Evolutionary conservation across 1,284 basidiomycete species (phyloP), one percentile per base, ranked within the genome.

Genomic region (Irpex sp.): DNA sequence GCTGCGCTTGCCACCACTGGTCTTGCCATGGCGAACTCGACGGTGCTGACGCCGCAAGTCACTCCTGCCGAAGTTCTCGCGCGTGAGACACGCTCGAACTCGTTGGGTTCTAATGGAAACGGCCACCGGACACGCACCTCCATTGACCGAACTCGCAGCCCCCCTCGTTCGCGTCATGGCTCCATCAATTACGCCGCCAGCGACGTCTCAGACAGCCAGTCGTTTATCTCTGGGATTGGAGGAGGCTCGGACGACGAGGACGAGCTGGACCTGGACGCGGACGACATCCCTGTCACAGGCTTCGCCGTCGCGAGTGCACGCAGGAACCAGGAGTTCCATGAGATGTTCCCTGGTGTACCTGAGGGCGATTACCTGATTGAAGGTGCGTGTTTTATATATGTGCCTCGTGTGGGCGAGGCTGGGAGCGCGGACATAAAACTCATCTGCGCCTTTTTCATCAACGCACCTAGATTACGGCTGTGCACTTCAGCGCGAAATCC

Each of bases 341-440:
- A 93, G 62, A 77, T 98, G 69, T 99, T 99, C 76, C 85, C 87
- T 4, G 86, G 78, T 26, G 88, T 98, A 15, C 94, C 96, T 3
- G 94, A 97, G 72, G 96, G 95, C 8, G 97, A 99, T 77, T 98
- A 98, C 78, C 83, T 99, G 59, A 99, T 99, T 71, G 97, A 99
- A 78, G 95, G 95, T 94, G 71, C 68, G 83, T 73, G 57, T 67
- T 57, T 47, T 21, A 53, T 33, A 26, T 26, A 7, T 39, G 26
- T 65, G 21, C 63, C 21, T 39, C n/a, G 17, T 58, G 56, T n/a
- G 64, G 69, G 56, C 67, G 51, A 11, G 53, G 63, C 43, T 19
- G 9, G 55, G 21, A 8, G 56, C 43, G 50, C 36, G 26, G 26
- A 19, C 50, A 46, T 37, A 35, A 50, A 50, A 50, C 26, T 43